Conservation (phyloP, 768 basidiomycete genomes). For the Guyanaporus albipodus region DNA sequence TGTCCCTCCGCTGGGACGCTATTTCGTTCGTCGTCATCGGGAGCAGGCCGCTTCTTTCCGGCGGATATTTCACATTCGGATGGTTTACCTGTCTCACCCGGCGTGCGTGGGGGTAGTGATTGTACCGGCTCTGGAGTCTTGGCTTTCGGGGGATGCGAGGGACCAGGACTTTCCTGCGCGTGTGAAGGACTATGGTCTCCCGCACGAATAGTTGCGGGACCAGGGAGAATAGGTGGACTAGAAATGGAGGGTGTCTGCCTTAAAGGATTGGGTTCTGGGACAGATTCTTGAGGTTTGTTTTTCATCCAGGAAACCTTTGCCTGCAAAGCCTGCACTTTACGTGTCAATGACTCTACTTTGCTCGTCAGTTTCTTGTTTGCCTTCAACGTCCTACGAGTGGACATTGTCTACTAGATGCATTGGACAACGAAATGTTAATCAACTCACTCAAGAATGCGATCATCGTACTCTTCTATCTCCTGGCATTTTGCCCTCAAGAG, state of each 20-base stretch:
- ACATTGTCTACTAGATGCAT: constrained; percentile 1
- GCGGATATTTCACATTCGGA: constrained; percentile 36
- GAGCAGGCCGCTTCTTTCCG: constrained; percentile 70
- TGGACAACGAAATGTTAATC: background rate
- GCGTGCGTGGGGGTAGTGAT: constrained; percentile 40
- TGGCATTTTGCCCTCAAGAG: constrained; percentile 62
- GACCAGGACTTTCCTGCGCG: constrained; percentile 37
- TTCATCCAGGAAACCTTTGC: constrained; percentile 58
- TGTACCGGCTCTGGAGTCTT: constrained; percentile 50
- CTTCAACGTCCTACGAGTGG: constrained; percentile 57
- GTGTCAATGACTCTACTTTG: constrained; percentile 67
- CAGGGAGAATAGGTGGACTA: constrained; percentile 12
- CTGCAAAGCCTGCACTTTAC: constrained; percentile 72
- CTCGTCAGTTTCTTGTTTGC: constrained; percentile 71
- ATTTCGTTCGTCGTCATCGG: constrained; percentile 69
- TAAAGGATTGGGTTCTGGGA: constrained; percentile 9
- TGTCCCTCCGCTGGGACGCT: constrained; percentile 67
- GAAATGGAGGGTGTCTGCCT: constrained; percentile 4
- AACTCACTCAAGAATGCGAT: constrained; percentile 67
- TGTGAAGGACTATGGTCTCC: constrained; percentile 9
- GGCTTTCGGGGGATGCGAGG: constrained; percentile 40
- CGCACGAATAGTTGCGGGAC: constrained; percentile 4
- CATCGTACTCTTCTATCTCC: constrained; percentile 84
- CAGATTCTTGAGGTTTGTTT: constrained; percentile 29
- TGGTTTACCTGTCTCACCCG: constrained; percentile 36